A percentile compares a stretch with the other conserved stretches of the same genome.
Evolutionary conservation across 257 asterid species (phyloP).

Genomic region (Solanum phureja): DNA sequence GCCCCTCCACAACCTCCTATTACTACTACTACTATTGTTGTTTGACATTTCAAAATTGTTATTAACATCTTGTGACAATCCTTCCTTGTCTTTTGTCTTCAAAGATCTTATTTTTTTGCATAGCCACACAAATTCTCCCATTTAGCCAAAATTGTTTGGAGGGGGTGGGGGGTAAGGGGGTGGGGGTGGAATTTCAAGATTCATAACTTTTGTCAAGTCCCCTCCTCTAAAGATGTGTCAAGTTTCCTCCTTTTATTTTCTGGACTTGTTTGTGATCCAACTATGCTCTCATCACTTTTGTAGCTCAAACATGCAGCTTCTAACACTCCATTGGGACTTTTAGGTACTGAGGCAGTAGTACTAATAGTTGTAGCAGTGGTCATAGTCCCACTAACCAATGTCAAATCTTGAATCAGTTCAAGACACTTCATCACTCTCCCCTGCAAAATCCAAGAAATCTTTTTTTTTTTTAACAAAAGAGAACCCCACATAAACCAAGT

Average conservation of each 20-base stretch:
- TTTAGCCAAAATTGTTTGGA: slow-evolving; percentile 11
- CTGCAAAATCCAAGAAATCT: slow-evolving; percentile 25
- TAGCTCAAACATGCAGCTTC: slow-evolving; percentile 58
- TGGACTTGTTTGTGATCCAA: slow-evolving; percentile 30
- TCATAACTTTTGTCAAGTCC: neutral
- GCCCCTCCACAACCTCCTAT: neutral
- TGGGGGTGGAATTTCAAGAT: neutral
- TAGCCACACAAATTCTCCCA: slow-evolving; percentile 10
- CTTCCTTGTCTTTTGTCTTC: neutral
- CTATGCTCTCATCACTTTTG: slow-evolving; percentile 37
- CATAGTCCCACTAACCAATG: slow-evolving; percentile 18
- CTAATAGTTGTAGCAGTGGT: neutral
- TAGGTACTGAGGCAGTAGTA: slow-evolving; percentile 18
- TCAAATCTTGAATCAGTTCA: slow-evolving; percentile 44
- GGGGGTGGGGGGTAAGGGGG: neutral
- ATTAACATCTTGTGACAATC: slow-evolving; percentile 20
- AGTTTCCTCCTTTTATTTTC: slow-evolving; percentile 46
- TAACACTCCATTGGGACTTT: slow-evolving; percentile 61
- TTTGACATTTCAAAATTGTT: neutral
- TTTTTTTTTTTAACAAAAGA: neutral
- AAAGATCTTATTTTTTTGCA: neutral
- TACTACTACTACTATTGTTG: neutral
- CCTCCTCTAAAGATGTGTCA: slow-evolving; percentile 7
- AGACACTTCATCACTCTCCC: slow-evolving; percentile 49
- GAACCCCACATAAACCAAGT: neutral